Base-by-base conservation (phyloP, 345 rosid genomes). In the Hypericum androsaemum region DNA sequence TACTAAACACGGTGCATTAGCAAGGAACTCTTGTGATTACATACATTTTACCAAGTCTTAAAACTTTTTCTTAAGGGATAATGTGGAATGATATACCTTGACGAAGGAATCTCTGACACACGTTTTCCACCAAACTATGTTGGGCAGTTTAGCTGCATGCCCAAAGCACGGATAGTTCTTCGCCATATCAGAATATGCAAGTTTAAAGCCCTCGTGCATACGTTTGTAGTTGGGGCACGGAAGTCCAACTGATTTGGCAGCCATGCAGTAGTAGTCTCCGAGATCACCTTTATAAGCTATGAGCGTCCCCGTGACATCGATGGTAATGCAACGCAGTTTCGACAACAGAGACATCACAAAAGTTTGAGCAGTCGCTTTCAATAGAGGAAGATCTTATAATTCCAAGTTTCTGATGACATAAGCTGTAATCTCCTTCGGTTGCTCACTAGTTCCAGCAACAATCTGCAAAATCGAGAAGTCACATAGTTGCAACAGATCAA, bases 261-360 rank as follows among this genome's bases (percentile, higher is more conserved):
- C 98, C 98, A 92, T 92, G 72, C 98, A 92, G 48, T 88, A 92
- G 74, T 88, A 92, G 74, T 92, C 96, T 54, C 98, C 98, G 54
- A 92, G 96, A 70, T 92, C 94, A 47, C 98, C 98, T 73, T 83
- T 92, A 72, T 92, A 92, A 28, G 98, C 98, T 43, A 92, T 65
- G 48, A 92, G 88, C 12, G 98, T 92, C 43, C 98, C 98, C 14
- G 98, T 92, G 22, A 88, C 98, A 83, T 92, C 98, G 61, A 92
- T 72, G 22, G 98, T 92, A 53, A 92, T 75, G 62, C 95, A 88
- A 40, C 94, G 67, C 43, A 92, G 39, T 47, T 70, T 88, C 37
- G 96, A 79, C 58, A 92, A 40, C 52, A 79, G 70, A 38, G 89
- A 74, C 89, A 92, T 74, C 12, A 67, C 51, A 53, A 56, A 22